Evolutionary conservation across 2,329 filamentous ascomycete genomes (phyloP).

Genomic region (Madurella fahalii): DNA sequence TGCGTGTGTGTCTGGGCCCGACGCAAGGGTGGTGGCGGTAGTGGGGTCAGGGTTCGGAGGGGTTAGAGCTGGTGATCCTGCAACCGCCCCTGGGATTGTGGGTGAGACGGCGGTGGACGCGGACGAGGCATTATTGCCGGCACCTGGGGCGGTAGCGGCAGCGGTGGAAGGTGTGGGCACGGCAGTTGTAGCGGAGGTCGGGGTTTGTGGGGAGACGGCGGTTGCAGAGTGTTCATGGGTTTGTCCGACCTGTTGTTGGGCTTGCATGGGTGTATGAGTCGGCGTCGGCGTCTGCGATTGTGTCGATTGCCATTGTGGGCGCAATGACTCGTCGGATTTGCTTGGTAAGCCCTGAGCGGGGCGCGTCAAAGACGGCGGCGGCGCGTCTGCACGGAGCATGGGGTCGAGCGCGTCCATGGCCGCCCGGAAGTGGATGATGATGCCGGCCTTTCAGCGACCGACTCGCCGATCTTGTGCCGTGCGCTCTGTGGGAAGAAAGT

Average conservation of each 20-base stretch:
- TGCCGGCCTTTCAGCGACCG: slow-evolving; percentile 18
- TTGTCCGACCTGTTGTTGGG: too few species aligned
- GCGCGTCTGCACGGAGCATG: slow-evolving; percentile 15
- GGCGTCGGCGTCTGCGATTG: background rate
- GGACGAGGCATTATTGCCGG: too few species aligned
- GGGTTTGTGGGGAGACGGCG: too few species aligned
- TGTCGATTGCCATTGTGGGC: background rate
- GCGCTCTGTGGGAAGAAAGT: slow-evolving; percentile 5
- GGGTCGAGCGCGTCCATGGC: slow-evolving; percentile 16
- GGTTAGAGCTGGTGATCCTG: too few species aligned
- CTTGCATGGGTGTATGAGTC: background rate
- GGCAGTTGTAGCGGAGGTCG: too few species aligned
- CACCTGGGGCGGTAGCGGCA: too few species aligned
- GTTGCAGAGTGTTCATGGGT: too few species aligned
- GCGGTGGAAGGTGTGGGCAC: too few species aligned
- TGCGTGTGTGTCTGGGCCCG: background rate
- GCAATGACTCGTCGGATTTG: background rate
- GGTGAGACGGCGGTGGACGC: too few species aligned
- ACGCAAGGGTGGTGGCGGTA: too few species aligned
- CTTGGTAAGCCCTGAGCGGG: background rate
- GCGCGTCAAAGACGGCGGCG: background rate
- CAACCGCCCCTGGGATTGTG: too few species aligned
- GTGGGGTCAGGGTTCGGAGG: too few species aligned
- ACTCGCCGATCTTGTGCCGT: slow-evolving; percentile 18
- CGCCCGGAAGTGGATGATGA: slow-evolving; percentile 11